Base-by-base conservation (phyloP, 441 rosid species). In the Bocquillonia castaneifolia region DNA sequence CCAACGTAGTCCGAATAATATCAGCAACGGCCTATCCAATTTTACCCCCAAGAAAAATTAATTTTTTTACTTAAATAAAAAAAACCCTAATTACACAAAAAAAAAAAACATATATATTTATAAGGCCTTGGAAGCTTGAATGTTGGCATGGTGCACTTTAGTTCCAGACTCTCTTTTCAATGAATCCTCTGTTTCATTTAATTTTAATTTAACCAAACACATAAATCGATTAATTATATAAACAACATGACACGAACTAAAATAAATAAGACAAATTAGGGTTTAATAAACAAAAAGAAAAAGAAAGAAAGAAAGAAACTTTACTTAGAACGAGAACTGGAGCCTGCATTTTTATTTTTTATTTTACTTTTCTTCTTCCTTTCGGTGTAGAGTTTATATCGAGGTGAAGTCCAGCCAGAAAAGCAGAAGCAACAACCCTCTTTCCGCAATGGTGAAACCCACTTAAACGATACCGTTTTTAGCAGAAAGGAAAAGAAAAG, bases 1-100 rank as follows among this genome's bases (percentile, higher is more conserved):
- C 98, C 84, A 93, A 82, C 26, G 98, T 93, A 13, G 96, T 91
- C 28, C 98, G 89, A 26, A 91, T 83, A 34, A 91, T 89, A 39
- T 91, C 96, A 70, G 98, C 93, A 73, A 93, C 93, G 64, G 89
- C 94, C 98, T 92, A 71, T 54, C 42, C 70, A 26, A 50, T 1
- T 20, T 18, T 2, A 17, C n/a, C 12, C 1, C 26, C 0, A 62
- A 31, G 28, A 15, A 62, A 42, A 44, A n/a, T n/a, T n/a, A n/a
- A n/a, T n/a, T n/a, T n/a, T n/a, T n/a, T n/a, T n/a, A n/a, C n/a
- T n/a, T n/a, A n/a, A 31, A 23, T 10, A 29, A 58, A 39, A 40
- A 61, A 50, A 26, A 70, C 1, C 39, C 26, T 18, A 42, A 36
- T 36, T 3, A 36, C 18, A 29, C 4, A 12, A 59, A 39, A 3